Conservation (phyloP, 75 land plant genomes). For the Pseudotsuga menziesii region DNA sequence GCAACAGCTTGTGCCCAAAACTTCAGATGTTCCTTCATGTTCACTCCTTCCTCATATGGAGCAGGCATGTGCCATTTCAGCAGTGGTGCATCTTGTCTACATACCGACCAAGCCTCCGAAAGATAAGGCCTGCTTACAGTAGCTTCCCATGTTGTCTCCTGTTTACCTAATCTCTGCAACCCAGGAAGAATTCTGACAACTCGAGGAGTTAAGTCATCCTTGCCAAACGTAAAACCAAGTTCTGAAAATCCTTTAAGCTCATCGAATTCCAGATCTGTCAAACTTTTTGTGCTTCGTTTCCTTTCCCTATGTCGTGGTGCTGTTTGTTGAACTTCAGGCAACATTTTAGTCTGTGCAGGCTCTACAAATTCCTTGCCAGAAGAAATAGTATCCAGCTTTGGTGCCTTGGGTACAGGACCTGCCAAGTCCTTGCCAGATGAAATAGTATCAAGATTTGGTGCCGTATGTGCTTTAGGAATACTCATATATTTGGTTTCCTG, state of each 20-base stretch:
- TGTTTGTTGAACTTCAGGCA: not conserved
- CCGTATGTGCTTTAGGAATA: not conserved
- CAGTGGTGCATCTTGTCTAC: slow-evolving; percentile 14
- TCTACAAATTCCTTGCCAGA: slow-evolving; percentile 30
- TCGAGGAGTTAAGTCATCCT: slow-evolving; percentile 45
- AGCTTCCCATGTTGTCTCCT: not conserved
- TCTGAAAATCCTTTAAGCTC: slow-evolving; percentile 75
- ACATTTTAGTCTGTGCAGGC: slow-evolving; percentile 7
- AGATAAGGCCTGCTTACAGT: slow-evolving; percentile 43
- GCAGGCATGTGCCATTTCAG: slow-evolving; percentile 36
- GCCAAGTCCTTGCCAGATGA: slow-evolving; percentile 32
- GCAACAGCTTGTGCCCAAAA: slow-evolving; percentile 75
- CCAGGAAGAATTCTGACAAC: slow-evolving; percentile 55
- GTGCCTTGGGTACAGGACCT: not conserved
- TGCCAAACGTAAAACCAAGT: slow-evolving; percentile 63
- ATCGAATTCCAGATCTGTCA: slow-evolving; percentile 76
- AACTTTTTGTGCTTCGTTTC: slow-evolving; percentile 46
- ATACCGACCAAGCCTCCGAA: slow-evolving; percentile 53
- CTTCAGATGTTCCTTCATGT: slow-evolving; percentile 62
- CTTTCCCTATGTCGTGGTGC: slow-evolving; percentile 10
- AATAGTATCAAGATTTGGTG: slow-evolving; percentile 25
- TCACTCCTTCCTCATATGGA: slow-evolving; percentile 21
- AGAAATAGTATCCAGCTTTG: slow-evolving; percentile 31
- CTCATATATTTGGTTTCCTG: not conserved
- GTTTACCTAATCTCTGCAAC: slow-evolving; percentile 28